Conservation (phyloP, 176 grass and related monocot genomes). For the Calamus simplicifolius region DNA sequence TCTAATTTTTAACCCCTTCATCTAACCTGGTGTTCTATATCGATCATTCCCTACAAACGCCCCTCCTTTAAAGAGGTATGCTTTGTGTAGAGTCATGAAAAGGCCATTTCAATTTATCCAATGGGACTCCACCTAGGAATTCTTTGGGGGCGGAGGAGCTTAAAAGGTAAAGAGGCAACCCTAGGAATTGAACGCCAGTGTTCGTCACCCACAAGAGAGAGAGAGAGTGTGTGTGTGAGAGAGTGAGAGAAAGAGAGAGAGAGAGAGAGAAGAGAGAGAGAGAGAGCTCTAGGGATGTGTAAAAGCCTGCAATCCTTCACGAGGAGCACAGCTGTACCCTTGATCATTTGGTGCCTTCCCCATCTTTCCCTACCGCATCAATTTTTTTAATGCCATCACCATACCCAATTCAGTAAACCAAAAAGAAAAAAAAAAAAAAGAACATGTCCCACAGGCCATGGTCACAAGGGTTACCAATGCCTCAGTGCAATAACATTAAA, state of each 20-base stretch:
- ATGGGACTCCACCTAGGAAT: not conserved
- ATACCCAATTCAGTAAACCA: slow-evolving; percentile 29
- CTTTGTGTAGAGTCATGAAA: no score
- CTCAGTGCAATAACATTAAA: slow-evolving; percentile 5
- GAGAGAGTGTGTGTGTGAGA: no score
- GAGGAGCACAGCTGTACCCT: slow-evolving; percentile 34
- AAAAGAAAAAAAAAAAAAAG: not conserved
- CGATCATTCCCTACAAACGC: no score
- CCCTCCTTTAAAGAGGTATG: no score
- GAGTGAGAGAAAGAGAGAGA: not conserved
- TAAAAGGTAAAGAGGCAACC: slow-evolving; percentile 25
- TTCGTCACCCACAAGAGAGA: not conserved
- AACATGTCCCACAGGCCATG: slow-evolving; percentile 1
- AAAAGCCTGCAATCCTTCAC: slow-evolving; percentile 80
- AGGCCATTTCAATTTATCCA: no score
- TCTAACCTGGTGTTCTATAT: no score
- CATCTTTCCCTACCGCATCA: slow-evolving; percentile 5
- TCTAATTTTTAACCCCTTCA: no score
- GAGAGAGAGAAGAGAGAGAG: not conserved
- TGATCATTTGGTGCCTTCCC: slow-evolving; percentile 20
- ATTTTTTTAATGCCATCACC: slow-evolving; percentile 15
- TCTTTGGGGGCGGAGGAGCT: slow-evolving; percentile 9
- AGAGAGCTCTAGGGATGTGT: slow-evolving; percentile 48
- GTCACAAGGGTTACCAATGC: not conserved
- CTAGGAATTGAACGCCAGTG: slow-evolving; percentile 35